Evolutionary conservation across 78 protist species (phyloP), one percentile per base, ranked within the genome.

Genomic region (Chrysochromulina tobinii): DNA sequence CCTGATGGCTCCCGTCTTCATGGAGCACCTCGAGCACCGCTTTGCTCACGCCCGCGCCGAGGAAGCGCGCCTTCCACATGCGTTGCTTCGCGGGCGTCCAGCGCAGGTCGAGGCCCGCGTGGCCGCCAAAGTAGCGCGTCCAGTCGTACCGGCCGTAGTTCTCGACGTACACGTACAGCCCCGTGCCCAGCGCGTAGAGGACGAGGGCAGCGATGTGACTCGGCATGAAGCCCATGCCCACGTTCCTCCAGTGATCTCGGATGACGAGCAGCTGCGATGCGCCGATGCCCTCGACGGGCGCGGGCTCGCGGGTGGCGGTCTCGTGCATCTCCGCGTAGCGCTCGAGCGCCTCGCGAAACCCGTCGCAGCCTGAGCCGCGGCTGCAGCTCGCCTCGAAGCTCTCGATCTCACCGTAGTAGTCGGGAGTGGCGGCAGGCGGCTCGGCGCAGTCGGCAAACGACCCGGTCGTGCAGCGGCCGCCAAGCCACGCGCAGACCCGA

Each of bases 121-220:
- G 51, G 51, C 79, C 79, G 15, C 3, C 21, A 17, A 69, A 69
- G 79, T 25, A 69, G 9, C 50, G 50, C 50, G 6, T 5, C 79
- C 79, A 69, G 79, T 69, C 79, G 51, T 69, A 69, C 79, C 79
- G 38, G 79, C 79, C 79, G 79, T 69, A 69, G 79, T 69, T 69
- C 17, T 69, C 79, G 17, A 69, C 21, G 79, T 69, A 69, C 51
- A 69, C 12, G 38, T 69, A 38, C 51, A 69, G 4, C 51, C 79
- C 79, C 14, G 79, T n/a, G 23, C 12, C 14, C 14, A 69, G 3
- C n/a, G n/a, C 27, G 14, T 2, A 11, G 50, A 6, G 79, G 8
- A 69, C 51, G 51, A 69, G 51, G 12, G 6, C 8, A 27, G 38
- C 11, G 53, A n/a, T 1, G 9, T 69, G 79, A 12, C 12, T 9